These are phyloP conservation scores for Sphaerulina populicola DNA, from an alignment of 2,329 filamentous ascomycete genomes.

Conservation along the genomic window DNA sequence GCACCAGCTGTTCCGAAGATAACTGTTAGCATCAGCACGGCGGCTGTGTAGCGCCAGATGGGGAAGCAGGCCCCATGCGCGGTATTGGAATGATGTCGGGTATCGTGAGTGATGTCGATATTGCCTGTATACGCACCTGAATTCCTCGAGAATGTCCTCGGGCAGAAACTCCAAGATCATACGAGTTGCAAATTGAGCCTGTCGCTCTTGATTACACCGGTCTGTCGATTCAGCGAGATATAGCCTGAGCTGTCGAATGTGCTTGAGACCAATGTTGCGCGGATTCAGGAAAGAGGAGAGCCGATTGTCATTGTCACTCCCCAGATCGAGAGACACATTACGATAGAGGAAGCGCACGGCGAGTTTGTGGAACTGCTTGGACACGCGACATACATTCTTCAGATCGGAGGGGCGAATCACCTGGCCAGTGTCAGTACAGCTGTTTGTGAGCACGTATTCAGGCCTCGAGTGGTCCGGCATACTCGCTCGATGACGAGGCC, in stretches of 20 bases:
- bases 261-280: constrained; percentile 41
- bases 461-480: constrained; percentile 3
- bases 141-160: constrained; percentile 43
- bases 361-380: constrained; percentile 42
- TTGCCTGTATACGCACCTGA: constrained; percentile 33
- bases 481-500: constrained; percentile 24
- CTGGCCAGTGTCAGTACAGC: constrained; percentile 22
- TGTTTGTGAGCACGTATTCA: neutral
- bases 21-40: constrained; percentile 20
- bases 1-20: constrained; percentile 36
- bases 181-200: constrained; percentile 42
- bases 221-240: constrained; percentile 40
- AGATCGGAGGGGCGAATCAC: constrained; percentile 42
- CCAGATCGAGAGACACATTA: constrained; percentile 42
- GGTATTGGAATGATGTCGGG: neutral
- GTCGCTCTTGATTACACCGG: constrained; percentile 38
- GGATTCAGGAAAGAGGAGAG: constrained; percentile 41
- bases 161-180: constrained; percentile 45
- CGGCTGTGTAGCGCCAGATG: neutral
- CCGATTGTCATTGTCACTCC: constrained; percentile 37
- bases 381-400: constrained; percentile 41
- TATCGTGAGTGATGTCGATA: neutral
- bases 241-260: constrained; percentile 41
- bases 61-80: neutral
- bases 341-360: constrained; percentile 41